Conservation (phyloP, 345 rosid genomes). For the Euphorbia lathyris region DNA sequence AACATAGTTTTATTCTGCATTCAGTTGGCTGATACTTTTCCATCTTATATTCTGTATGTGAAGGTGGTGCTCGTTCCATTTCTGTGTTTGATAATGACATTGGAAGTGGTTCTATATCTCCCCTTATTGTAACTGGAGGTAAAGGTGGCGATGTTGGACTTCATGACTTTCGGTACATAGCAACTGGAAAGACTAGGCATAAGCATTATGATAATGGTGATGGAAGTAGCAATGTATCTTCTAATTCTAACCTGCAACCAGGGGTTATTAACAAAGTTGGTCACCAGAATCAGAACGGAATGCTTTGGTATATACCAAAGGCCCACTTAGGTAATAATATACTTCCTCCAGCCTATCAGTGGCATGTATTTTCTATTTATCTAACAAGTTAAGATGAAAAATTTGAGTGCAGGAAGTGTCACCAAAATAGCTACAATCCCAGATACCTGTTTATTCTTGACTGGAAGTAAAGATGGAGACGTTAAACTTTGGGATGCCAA, state of each 20-base stretch:
- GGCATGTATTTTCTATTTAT: constrained; percentile 3
- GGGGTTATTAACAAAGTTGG: constrained; percentile 34
- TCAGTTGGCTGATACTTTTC: not conserved
- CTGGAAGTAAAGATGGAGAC: constrained; percentile 98
- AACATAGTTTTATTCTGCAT: not conserved
- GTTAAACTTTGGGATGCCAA: constrained; percentile 97
- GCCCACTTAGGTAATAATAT: constrained; percentile 73
- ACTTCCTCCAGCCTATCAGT: not conserved
- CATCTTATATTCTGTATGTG: constrained; percentile 9
- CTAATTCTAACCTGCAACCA: constrained; percentile 27
- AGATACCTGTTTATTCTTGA: constrained; percentile 78
- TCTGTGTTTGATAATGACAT: constrained; percentile 83
- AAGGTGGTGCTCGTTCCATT: constrained; percentile 91
- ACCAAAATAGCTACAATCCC: constrained; percentile 79
- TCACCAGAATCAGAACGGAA: constrained; percentile 66
- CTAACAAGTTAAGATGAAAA: constrained; percentile 13
- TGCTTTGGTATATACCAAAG: constrained; percentile 97
- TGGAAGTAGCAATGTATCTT: constrained; percentile 31
- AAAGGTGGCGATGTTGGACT: constrained; percentile 86
- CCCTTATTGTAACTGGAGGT: constrained; percentile 89
- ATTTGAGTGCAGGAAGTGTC: constrained; percentile 61
- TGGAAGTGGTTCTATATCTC: constrained; percentile 89
- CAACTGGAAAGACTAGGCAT: constrained; percentile 75
- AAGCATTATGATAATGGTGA: constrained; percentile 41
- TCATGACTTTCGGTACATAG: constrained; percentile 89